Percentiles rank a stretch among this genome's conserved stretches.
phyloP scores from a whole-genome alignment of 768 basidiomycete genomes.

The Collybiopsis luxurians region DNA sequence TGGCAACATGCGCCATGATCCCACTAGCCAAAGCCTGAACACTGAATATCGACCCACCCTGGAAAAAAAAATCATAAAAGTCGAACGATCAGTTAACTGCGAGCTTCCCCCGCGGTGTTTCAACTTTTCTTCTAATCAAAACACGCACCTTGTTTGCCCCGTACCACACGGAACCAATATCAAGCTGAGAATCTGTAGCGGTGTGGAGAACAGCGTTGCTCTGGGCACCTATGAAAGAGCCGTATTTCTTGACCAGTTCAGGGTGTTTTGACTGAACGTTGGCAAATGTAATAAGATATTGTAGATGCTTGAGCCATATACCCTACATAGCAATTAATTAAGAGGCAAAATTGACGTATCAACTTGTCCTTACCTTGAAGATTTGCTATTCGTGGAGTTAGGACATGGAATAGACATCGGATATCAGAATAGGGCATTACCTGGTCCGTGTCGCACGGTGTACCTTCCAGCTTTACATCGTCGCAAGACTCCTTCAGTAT shows the following conservation, averaged over 20 bases:
- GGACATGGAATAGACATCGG: background rate
- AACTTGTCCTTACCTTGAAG: slow-evolving; percentile 31
- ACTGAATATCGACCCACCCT: slow-evolving; percentile 43
- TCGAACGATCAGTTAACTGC: background rate
- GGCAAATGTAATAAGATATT: slow-evolving; percentile 46
- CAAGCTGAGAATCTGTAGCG: slow-evolving; percentile 33
- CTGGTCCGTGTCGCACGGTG: slow-evolving; percentile 46
- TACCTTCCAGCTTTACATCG: slow-evolving; percentile 32
- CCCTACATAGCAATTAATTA: slow-evolving; percentile 28
- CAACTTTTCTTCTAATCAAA: too few species aligned
- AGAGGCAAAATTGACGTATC: background rate
- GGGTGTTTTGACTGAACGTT: slow-evolving; percentile 25
- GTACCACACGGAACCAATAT: slow-evolving; percentile 48
- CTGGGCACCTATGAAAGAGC: slow-evolving; percentile 38
- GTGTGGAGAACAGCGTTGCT: slow-evolving; percentile 40
- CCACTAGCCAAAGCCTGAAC: slow-evolving; percentile 43
- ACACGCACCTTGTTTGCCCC: slow-evolving; percentile 30
- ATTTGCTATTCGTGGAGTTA: slow-evolving; percentile 31
- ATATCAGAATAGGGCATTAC: slow-evolving; percentile 9
- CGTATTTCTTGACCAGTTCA: slow-evolving; percentile 40
- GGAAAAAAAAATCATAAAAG: background rate
- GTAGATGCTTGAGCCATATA: slow-evolving; percentile 50
- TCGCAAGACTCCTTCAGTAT: slow-evolving; percentile 55
- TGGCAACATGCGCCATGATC: slow-evolving; percentile 37
- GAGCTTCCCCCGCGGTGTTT: too few species aligned